Evolutionary conservation across 1,284 basidiomycete species (phyloP).

Genomic region (Cerrena zonata): DNA sequence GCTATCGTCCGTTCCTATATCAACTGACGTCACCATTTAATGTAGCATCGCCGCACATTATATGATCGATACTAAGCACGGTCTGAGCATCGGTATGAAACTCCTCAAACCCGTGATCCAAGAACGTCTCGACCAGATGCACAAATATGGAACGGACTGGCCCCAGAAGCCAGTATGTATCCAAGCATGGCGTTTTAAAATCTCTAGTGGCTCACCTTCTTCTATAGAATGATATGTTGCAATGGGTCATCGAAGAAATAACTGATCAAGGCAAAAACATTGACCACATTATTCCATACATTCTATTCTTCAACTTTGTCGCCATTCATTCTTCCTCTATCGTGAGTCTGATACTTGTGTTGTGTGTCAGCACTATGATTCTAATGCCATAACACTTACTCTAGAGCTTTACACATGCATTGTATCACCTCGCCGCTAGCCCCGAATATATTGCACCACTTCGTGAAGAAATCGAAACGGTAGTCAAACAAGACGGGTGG

Average conservation of each 20-base stretch:
- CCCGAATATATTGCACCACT: constrained; percentile 34
- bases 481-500: constrained; percentile 35
- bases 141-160: constrained; percentile 11
- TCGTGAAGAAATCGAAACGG: constrained; percentile 35
- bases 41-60: not conserved
- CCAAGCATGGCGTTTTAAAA: constrained; percentile 2
- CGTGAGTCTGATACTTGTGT: not conserved
- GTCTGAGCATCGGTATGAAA: not conserved
- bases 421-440: constrained; percentile 34
- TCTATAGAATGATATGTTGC: constrained; percentile 2
- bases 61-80: not conserved
- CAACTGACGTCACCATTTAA: not conserved
- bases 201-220: constrained; percentile 1
- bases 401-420: constrained; percentile 22
- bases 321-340: constrained; percentile 2
- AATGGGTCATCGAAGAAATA: constrained; percentile 1
- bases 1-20: not conserved
- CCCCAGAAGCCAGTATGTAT: constrained; percentile 2
- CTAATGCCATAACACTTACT: not conserved
- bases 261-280: not conserved
- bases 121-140: constrained; percentile 15
- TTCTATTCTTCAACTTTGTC: not conserved
- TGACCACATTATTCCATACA: not conserved
- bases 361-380: not conserved
- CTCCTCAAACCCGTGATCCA: constrained; percentile 7